Base-by-base conservation (phyloP, 805 yeast genomes). In the Hermanozyma aechmeae region DNA sequence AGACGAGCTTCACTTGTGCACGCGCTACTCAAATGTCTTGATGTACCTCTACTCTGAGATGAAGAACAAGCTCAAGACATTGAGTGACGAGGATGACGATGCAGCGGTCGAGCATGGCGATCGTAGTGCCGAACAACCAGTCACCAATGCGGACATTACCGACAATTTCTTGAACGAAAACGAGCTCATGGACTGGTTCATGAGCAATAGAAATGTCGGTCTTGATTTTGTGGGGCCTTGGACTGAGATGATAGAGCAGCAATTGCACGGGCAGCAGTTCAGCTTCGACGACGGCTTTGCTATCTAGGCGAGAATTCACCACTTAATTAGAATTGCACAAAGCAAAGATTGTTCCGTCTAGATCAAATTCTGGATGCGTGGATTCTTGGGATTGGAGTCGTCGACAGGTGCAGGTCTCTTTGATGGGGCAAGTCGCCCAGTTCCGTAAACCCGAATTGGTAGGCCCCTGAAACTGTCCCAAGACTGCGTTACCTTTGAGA, bases 1-100 rank as follows among this genome's bases (percentile, higher is more conserved):
- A 0, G 96, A 86, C 54, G 93, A 84, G 39, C 59, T 86, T 23
- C 96, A 86, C 56, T 59, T 86, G 18, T 79, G 93, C 49, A 74
- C 83, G 0, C 58, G 93, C 27, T 84, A 84, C 46, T 76, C 86
- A 9, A 79, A 82, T 10, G 79, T 81, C 29, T 55, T 84, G 42
- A 68, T 80, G 75, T 82, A 76, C 42, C 58, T 84, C 24, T 80
- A 85, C 38, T 72, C 82, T 3, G 85, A 82, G 48, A 74, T 81
- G 75, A 77, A 72, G 43, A 59, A 70, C 11, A 61, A 65, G 15
- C 46, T 61, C 7, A 61, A 52, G 25, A 41, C 4, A 15, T 13
- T 8, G 15, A 33, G 31, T 11, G 43, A 39, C 4, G 26, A 23
- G 6, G 37, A 36, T 11, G 39, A 35, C 12, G 46, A 45, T 10